A percentile compares a stretch with the other conserved stretches of the same genome.
Evolutionary conservation across 2,329 filamentous ascomycete genomes (phyloP).

Genomic region (Conoideocrella luteorostrata): DNA sequence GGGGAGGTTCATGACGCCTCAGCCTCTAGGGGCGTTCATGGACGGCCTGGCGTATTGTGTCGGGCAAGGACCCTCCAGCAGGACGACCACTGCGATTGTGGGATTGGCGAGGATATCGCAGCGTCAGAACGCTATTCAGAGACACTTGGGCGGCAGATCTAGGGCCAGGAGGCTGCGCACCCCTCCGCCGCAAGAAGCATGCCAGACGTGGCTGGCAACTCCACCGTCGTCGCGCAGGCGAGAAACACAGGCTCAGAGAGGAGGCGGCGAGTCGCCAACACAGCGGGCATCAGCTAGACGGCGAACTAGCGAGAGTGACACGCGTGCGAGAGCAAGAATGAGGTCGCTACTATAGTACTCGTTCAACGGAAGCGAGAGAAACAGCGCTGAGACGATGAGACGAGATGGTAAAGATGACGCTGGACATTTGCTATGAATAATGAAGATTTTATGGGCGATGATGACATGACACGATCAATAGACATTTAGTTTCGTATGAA

Average conservation of each 20-base stretch:
- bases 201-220: not conserved
- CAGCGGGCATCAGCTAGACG: too few species aligned
- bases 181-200: too few species aligned
- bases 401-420: too few species aligned
- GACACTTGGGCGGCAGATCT: not conserved
- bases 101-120: conserved; percentile 3
- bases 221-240: not conserved
- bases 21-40: conserved; percentile 13
- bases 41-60: conserved; percentile 27
- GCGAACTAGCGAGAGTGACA: too few species aligned
- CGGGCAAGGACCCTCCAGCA: conserved; percentile 17
- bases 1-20: not conserved
- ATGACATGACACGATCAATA: too few species aligned
- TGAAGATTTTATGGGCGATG: too few species aligned
- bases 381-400: too few species aligned
- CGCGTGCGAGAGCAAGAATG: not conserved
- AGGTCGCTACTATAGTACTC: not conserved
- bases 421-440: too few species aligned
- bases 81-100: conserved; percentile 1
- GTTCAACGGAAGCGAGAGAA: not conserved
- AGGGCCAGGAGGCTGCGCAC: too few species aligned
- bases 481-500: too few species aligned
- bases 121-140: not conserved
- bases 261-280: not conserved
- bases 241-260: not conserved